phyloP scores from a whole-genome alignment of 257 asterid genomes.

The Striga asiatica region DNA sequence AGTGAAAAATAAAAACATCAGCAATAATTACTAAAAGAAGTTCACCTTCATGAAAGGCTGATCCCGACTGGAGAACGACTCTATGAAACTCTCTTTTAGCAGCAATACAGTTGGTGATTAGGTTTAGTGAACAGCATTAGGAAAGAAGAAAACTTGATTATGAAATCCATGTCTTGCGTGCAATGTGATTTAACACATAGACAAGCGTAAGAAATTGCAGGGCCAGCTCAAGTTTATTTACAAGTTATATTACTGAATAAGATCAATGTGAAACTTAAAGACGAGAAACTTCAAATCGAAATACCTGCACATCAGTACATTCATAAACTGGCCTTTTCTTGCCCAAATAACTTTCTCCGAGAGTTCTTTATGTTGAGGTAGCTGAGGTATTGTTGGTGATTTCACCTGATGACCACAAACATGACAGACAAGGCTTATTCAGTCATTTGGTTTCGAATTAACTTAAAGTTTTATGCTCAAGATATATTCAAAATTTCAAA shows the following conservation, averaged over 20 bases:
- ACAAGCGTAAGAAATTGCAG: too few species aligned
- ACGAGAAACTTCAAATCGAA: neutral
- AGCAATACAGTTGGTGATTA: constrained; percentile 28
- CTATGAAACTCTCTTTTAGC: constrained; percentile 91
- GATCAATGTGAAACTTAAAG: too few species aligned
- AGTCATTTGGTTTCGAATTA: too few species aligned
- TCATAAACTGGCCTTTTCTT: constrained; percentile 85
- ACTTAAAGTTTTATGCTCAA: too few species aligned
- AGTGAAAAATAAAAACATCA: neutral
- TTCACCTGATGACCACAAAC: constrained; percentile 50
- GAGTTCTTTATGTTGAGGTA: constrained; percentile 76
- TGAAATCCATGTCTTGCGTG: too few species aligned
- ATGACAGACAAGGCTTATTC: neutral
- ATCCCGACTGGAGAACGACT: constrained; percentile 77
- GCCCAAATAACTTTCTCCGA: constrained; percentile 91
- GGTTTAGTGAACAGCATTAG: neutral
- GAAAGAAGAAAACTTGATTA: neutral
- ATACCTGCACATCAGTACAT: constrained; percentile 86
- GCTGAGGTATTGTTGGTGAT: constrained; percentile 68
- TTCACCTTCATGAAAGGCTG: constrained; percentile 93
- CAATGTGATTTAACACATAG: too few species aligned
- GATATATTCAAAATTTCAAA: too few species aligned
- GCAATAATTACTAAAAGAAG: neutral
- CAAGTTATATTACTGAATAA: too few species aligned
- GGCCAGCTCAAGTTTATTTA: too few species aligned